A percentile compares a stretch with the other conserved stretches of the same genome.
phyloP scores from a whole-genome alignment of 345 rosid species.

The Acer negundo region DNA sequence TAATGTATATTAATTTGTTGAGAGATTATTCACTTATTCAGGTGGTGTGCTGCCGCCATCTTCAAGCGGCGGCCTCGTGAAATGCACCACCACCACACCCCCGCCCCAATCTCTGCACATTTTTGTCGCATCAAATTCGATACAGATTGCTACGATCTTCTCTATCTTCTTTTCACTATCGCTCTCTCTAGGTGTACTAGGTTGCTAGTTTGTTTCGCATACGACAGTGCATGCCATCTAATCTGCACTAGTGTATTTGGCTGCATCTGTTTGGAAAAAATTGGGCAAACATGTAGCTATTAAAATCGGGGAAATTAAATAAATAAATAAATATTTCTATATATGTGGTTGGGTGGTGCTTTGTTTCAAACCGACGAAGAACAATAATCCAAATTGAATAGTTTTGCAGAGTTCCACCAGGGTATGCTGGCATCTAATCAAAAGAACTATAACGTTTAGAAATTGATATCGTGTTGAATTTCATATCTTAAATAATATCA shows the following conservation, averaged over 20 bases:
- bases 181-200: background rate
- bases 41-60: constrained; percentile 18
- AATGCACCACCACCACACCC: constrained; percentile 9
- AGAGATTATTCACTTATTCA: background rate
- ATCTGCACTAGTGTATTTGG: constrained; percentile 1
- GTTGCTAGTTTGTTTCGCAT: background rate
- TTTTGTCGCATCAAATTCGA: constrained; percentile 8
- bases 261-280: constrained; percentile 14
- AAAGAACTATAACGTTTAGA: too few relatives aligned
- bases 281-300: constrained; percentile 5
- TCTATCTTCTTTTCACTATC: background rate
- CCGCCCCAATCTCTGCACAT: constrained; percentile 5
- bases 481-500: too few relatives aligned
- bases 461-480: too few relatives aligned
- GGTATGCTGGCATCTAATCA: background rate
- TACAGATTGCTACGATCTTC: constrained; percentile 5
- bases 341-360: background rate
- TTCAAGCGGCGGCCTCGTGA: constrained; percentile 18
- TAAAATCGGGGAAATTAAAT: background rate
- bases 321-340: background rate
- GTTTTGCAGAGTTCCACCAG: background rate
- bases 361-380: background rate
- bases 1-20: background rate
- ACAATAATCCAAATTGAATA: background rate
- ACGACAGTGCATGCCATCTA: constrained; percentile 9